phyloP scores from a whole-genome alignment of 495 filamentous ascomycete species.

The Aspergillus homomorphus region DNA sequence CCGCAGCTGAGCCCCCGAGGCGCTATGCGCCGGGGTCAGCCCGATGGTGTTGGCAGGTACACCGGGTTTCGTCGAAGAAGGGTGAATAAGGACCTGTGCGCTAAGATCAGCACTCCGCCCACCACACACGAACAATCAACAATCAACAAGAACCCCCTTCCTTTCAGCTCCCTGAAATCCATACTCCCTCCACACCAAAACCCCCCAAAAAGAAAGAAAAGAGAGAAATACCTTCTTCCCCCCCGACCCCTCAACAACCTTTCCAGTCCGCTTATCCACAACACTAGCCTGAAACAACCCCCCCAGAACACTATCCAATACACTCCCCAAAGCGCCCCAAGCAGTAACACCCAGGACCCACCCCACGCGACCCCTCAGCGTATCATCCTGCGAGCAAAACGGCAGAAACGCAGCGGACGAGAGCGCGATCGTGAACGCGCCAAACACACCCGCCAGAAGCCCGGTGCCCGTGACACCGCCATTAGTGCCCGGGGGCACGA shows the following conservation, averaged over 20 bases:
- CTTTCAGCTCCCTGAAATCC: too few species aligned
- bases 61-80: conserved; percentile 15
- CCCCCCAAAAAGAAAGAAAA: conserved; percentile 24
- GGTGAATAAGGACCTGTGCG: conserved; percentile 39
- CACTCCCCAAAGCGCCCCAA: conserved; percentile 73
- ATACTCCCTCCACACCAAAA: conserved; percentile 7
- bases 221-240: conserved; percentile 65
- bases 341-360: conserved; percentile 60
- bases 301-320: conserved; percentile 84
- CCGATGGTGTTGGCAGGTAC: neutral
- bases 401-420: conserved; percentile 66
- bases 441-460: conserved; percentile 67
- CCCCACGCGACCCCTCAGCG: conserved; percentile 44
- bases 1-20: conserved; percentile 11
- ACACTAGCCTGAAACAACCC: conserved; percentile 85
- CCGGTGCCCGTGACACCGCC: conserved; percentile 80
- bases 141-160: too few species aligned
- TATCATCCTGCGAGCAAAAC: conserved; percentile 51
- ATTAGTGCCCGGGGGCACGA: conserved; percentile 88
- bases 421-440: conserved; percentile 67
- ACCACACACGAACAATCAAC: too few species aligned
- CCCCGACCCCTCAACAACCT: conserved; percentile 84
- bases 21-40: neutral
- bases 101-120: neutral
- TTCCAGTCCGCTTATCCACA: conserved; percentile 74